Evolutionary conservation across 2,329 filamentous ascomycete species (phyloP), one percentile per base, ranked within the genome.

Genomic region (Trichophyton mentagrophytes): DNA sequence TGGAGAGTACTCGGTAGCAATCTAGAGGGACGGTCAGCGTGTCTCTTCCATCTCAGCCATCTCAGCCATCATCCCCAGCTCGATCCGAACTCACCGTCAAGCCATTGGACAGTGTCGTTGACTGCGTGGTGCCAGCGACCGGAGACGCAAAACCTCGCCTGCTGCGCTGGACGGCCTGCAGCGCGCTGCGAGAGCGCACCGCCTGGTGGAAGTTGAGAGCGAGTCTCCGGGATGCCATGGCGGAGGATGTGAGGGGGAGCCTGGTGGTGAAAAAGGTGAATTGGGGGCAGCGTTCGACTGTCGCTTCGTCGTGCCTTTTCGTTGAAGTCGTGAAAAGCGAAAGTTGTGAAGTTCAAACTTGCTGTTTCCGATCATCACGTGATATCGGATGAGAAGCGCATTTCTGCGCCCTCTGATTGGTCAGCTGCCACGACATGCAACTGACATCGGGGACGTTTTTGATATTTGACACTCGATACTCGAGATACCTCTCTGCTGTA

Each of bases 161-260:
- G 78, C 93, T 80, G 68, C 87, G 82, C 76, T 84, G 80, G 74
- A 90, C 81, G 73, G 87, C 81, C 77, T 88, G 86, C 78, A 93
- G 82, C 78, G 88, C 88, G 78, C 88, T 83, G 77, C 90, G 89
- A 80, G 81, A 89, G 82, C 90, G 89, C 79, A 96, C 82, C 79
- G 88, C 88, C 80, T 89, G 86, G 78, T 90, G 85, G 74, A 97
- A 85, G 82, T 91, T 95, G 79, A 95, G 84, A 82, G 91, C 91
- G 81, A 97, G 85, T 86, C 90, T 89, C 85, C 91, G 85, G 79
- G 92, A 96, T 81, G 92, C 92, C 92, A 97, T 96, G 76, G 76
- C 72, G 70, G 70, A 67, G 62, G 69, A 67, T 65, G 69, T 71
- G 70, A 70, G 67, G 70, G 67, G 65, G 67, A 67, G 67, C 67